Evolutionary conservation across 306 rosid species (phyloP).

Genomic region (Morella rubra): DNA sequence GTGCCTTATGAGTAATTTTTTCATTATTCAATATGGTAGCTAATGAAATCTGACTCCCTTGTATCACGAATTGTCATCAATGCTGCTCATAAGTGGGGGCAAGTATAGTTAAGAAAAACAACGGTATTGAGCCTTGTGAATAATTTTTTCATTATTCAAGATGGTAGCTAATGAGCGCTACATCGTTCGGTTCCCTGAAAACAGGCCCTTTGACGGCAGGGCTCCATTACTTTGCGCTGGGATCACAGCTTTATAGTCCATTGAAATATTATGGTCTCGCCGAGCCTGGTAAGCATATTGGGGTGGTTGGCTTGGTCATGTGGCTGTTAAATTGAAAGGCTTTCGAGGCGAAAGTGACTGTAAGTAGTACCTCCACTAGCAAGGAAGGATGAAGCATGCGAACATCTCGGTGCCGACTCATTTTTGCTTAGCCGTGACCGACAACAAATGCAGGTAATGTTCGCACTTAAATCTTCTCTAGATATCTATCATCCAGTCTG

Average conservation of each 20-base stretch:
- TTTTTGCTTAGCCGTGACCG: slow-evolving; percentile 45
- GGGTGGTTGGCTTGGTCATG: slow-evolving; percentile 47
- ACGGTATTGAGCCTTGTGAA: no score
- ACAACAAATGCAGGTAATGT: slow-evolving; percentile 32
- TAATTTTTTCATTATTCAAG: no score
- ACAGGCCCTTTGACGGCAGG: slow-evolving; percentile 31
- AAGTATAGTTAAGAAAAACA: no score
- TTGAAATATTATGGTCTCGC: slow-evolving; percentile 37
- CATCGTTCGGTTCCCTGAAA: slow-evolving; percentile 20
- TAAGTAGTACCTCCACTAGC: slow-evolving; percentile 38
- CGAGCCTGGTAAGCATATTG: slow-evolving; percentile 33
- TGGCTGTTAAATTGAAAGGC: slow-evolving; percentile 60
- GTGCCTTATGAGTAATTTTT: no score
- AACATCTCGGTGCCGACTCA: slow-evolving; percentile 38
- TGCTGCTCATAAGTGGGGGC: no score
- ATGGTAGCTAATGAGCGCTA: slow-evolving; percentile 35
- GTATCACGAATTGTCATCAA: no score
- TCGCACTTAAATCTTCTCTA: no score
- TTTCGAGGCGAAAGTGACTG: slow-evolving; percentile 36
- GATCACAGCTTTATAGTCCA: slow-evolving; percentile 48
- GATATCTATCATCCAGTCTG: neutral
- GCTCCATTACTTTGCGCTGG: slow-evolving; percentile 55
- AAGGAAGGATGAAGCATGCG: slow-evolving; percentile 50
- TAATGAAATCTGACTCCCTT: no score
- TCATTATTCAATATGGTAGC: no score